Evolutionary conservation across 139 green algal species (phyloP).

Genomic region (Tetradesmus obliquus): DNA sequence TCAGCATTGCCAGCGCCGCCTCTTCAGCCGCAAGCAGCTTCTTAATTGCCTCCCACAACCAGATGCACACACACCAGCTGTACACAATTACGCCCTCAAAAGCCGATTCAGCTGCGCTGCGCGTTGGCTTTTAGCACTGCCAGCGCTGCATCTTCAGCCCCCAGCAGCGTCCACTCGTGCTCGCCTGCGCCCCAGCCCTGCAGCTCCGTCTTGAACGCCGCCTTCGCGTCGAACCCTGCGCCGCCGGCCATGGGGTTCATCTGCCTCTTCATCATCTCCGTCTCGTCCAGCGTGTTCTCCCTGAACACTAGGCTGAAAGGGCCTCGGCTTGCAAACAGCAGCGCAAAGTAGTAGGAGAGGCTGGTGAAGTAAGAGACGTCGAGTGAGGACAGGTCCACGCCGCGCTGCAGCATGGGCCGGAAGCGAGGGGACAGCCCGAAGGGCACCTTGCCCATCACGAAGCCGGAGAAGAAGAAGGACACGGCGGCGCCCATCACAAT

Average conservation of each 20-base stretch:
- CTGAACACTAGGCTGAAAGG: conserved; percentile 87
- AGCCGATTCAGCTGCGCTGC: not conserved
- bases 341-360: conserved; percentile 94
- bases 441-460: conserved; percentile 93
- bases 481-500: conserved; percentile 87
- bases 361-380: conserved; percentile 94
- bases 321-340: conserved; percentile 88
- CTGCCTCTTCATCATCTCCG: conserved; percentile 81
- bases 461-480: conserved; percentile 87
- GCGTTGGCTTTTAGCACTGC: conserved; percentile 48
- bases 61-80: too few relatives aligned
- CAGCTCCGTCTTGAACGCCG: conserved; percentile 80
- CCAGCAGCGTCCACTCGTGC: conserved; percentile 79
- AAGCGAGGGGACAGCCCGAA: conserved; percentile 91
- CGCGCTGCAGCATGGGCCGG: conserved; percentile 91
- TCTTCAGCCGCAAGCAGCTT: not conserved
- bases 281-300: conserved; percentile 89
- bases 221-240: conserved; percentile 73
- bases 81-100: too few relatives aligned
- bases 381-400: conserved; percentile 88
- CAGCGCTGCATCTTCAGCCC: conserved; percentile 65
- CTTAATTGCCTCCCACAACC: not conserved
- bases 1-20: conserved; percentile 62
- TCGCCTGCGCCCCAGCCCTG: conserved; percentile 62
- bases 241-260: conserved; percentile 74